Evolutionary conservation across 352 stramenopile genomes (phyloP).

Genomic region (Salisapilia sapeloensis): DNA sequence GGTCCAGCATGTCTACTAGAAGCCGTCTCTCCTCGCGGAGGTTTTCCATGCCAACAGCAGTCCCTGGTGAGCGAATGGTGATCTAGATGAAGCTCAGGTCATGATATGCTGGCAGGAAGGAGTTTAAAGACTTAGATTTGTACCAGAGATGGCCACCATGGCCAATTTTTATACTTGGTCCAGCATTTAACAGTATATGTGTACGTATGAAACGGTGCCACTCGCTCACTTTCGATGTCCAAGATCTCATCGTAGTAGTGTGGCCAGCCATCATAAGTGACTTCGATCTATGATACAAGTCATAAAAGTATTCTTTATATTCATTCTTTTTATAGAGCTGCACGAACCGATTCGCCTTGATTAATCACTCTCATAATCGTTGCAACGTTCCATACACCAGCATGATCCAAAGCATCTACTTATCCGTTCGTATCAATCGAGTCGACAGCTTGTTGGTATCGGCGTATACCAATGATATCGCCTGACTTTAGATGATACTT

Average conservation of each 20-base stretch:
- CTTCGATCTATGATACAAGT: constrained; percentile 25
- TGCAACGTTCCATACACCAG: constrained; percentile 1
- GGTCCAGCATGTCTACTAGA: constrained; percentile 43
- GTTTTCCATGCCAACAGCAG: constrained; percentile 12
- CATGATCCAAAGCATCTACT: constrained; percentile 1
- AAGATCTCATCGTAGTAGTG: constrained; percentile 41
- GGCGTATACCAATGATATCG: too few relatives aligned
- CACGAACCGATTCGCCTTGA: background rate
- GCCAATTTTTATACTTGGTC: constrained; percentile 71
- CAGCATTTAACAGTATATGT: constrained; percentile 67
- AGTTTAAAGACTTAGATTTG: too few relatives aligned
- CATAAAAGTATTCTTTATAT: background rate
- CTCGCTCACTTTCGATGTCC: constrained; percentile 23
- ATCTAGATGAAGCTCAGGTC: constrained; percentile 11
- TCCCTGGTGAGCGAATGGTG: constrained; percentile 42
- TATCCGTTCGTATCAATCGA: too few relatives aligned
- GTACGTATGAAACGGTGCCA: constrained; percentile 61
- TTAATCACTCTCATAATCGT: constrained; percentile 1
- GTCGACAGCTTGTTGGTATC: too few relatives aligned
- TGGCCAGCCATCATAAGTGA: constrained; percentile 55
- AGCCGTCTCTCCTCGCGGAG: constrained; percentile 17
- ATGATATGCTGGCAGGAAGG: background rate
- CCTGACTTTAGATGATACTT: too few relatives aligned
- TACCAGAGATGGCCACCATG: constrained; percentile 50
- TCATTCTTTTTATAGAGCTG: background rate